A percentile compares a stretch with the other conserved stretches of the same genome.
Evolutionary conservation across 345 rosid genomes (phyloP).

Genomic region (Linum tenue): DNA sequence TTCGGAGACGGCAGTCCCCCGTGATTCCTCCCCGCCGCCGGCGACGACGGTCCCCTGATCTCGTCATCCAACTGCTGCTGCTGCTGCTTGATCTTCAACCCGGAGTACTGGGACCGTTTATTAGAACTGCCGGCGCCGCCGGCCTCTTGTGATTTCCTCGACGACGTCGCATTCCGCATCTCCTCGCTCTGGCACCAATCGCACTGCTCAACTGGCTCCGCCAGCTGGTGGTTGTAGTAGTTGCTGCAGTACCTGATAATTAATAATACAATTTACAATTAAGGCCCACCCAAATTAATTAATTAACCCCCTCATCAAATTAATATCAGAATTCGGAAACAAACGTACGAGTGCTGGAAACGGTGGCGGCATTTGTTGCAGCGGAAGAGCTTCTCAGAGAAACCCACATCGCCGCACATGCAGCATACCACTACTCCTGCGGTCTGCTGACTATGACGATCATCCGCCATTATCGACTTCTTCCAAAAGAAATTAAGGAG

Average conservation of each 20-base stretch:
- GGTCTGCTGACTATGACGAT: slow-evolving; percentile 12
- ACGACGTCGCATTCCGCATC: slow-evolving; percentile 33
- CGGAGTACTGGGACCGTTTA: slow-evolving; percentile 54
- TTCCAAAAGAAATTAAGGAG: not conserved
- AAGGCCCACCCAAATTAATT: no score
- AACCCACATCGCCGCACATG: slow-evolving; percentile 99
- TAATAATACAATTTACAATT: no score
- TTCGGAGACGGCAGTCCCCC: slow-evolving; percentile 63
- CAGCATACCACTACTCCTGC: slow-evolving; percentile 45
- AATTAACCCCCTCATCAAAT: not conserved
- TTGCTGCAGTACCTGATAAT: slow-evolving; percentile 78
- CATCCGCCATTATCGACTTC: slow-evolving; percentile 60
- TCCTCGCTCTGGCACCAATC: slow-evolving; percentile 91
- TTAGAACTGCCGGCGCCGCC: slow-evolving; percentile 24
- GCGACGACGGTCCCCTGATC: slow-evolving; percentile 45
- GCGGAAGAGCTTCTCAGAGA: slow-evolving; percentile 89
- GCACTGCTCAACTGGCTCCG: slow-evolving; percentile 56
- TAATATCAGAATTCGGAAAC: not conserved
- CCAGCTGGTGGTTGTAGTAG: slow-evolving; percentile 54
- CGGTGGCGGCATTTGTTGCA: slow-evolving; percentile 82
- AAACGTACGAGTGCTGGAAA: slow-evolving; percentile 78
- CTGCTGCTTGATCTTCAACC: not conserved
- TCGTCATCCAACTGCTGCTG: slow-evolving; percentile 15
- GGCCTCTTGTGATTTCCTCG: slow-evolving; percentile 28
- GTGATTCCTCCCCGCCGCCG: slow-evolving; percentile 35